Percentiles rank a stretch among this genome's conserved stretches.
phyloP scores from a whole-genome alignment of 2,329 filamentous ascomycete species.

The Fusarium aywerte region DNA sequence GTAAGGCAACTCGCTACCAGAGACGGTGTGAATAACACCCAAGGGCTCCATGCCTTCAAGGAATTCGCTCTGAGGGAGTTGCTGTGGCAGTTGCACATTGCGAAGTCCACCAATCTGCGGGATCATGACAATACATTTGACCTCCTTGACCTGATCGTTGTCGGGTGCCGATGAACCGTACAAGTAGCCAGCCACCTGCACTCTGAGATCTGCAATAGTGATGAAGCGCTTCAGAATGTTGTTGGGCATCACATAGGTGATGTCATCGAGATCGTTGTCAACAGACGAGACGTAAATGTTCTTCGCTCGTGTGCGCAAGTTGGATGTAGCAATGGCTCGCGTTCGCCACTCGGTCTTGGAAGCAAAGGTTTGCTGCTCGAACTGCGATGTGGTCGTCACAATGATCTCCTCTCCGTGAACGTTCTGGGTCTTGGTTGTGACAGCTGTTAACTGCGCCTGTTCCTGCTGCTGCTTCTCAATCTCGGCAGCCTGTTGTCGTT shows the following conservation, averaged over 20 bases:
- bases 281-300: constrained; percentile 99
- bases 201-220: constrained; percentile 93
- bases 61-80: constrained; percentile 91
- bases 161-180: constrained; percentile 93
- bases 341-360: constrained; percentile 99
- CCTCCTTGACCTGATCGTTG: constrained; percentile 96
- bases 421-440: constrained; percentile 98
- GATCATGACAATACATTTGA: constrained; percentile 96
- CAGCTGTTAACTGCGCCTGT: constrained; percentile 93
- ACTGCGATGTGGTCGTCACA: constrained; percentile 96
- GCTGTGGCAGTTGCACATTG: constrained; percentile 88
- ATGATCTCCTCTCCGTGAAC: constrained; percentile 97
- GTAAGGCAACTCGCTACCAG: constrained; percentile 93
- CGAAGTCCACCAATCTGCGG: constrained; percentile 95
- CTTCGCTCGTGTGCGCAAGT: constrained; percentile 91
- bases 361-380: constrained; percentile 96
- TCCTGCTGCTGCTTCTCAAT: constrained; percentile 99
- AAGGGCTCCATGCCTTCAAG: constrained; percentile 88
- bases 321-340: constrained; percentile 94
- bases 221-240: constrained; percentile 99
- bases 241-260: constrained; percentile 99
- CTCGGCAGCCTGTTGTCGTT: constrained; percentile 96
- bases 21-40: constrained; percentile 94
- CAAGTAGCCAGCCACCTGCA: constrained; percentile 95
- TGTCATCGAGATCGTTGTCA: constrained; percentile 88